Conservation (phyloP, 768 basidiomycete species). For the Nidula microcarpa region DNA sequence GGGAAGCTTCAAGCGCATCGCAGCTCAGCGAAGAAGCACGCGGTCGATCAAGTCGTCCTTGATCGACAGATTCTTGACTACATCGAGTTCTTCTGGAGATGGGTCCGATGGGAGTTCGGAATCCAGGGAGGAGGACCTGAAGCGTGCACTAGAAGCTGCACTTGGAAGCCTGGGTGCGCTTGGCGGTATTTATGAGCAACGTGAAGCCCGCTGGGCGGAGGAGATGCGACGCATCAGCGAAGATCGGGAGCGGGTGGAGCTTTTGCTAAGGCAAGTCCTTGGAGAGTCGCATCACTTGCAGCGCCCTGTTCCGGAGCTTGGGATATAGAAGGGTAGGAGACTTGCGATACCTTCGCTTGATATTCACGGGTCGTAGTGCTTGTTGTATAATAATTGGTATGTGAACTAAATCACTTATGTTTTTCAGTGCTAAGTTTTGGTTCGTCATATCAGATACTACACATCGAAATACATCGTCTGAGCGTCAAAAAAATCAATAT, state of each 20-base stretch:
- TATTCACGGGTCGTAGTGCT: too few species aligned
- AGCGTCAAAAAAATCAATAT: too few species aligned
- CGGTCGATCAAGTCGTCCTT: slow-evolving; percentile 40
- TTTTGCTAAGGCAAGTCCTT: slow-evolving; percentile 65
- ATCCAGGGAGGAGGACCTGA: slow-evolving; percentile 60
- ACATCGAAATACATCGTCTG: too few species aligned
- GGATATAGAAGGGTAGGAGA: too few species aligned
- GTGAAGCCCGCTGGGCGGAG: slow-evolving; percentile 67
- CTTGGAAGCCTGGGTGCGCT: slow-evolving; percentile 63
- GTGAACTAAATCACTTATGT: too few species aligned
- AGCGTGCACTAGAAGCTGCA: slow-evolving; percentile 64
- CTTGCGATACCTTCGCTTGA: too few species aligned
- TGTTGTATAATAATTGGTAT: too few species aligned
- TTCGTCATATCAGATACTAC: too few species aligned
- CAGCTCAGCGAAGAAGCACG: slow-evolving; percentile 48
- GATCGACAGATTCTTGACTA: slow-evolving; percentile 45
- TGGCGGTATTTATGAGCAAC: slow-evolving; percentile 61
- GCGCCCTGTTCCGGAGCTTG: not conserved
- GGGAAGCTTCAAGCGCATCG: slow-evolving; percentile 55
- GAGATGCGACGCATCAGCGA: slow-evolving; percentile 65
- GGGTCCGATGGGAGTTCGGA: slow-evolving; percentile 54
- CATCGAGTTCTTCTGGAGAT: slow-evolving; percentile 41
- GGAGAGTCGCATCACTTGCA: slow-evolving; percentile 19
- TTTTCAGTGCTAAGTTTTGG: too few species aligned
- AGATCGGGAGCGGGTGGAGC: slow-evolving; percentile 64